Base-by-base conservation (phyloP, 2,329 filamentous ascomycete species). In the Penicillium digitatum region DNA sequence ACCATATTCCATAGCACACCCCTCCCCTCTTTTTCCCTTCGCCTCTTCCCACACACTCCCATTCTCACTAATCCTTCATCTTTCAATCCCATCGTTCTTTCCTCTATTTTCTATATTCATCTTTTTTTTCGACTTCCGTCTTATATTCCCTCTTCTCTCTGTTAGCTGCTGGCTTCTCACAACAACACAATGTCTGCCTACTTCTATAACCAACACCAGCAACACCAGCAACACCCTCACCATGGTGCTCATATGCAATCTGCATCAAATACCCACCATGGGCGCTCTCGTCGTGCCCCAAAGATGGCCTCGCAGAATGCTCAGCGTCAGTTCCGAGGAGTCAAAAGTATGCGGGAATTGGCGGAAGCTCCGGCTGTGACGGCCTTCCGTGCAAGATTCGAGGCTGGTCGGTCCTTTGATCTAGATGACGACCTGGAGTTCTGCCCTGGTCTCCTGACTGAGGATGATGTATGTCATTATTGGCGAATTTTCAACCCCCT, bases 351-450 rank as follows among this genome's bases (percentile, higher is more conserved):
- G 77, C 92, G 95, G 75, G 91, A 96, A 73, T 78, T 90, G 61
- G 86, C 86, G 66, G 91, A 95, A 74, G 82, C 87, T n/a, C 85
- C 85, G 20, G 83, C 86, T 48, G 80, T 95, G 57, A 82, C 83
- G 58, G 85, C 86, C 60, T 96, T 95, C 79, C 88, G 93, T 65
- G 85, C 85, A 64, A 87, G 91, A 70, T 95, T 95, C 66, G 92
- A 97, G 78, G 89, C 90, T 61, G 90, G 89, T 56, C 86, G 91
- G 56, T 96, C 92, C 10, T 97, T 97, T 69, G 93, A 97, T 66
- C 82, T 97, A 59, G 93, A 96, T 69, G 93, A 97, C 72, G 93
- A 97, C 73, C 82, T 96, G 77, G 88, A 96, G 75, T 97, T 97
- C 76, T 96, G 92, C 77, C 93, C 93, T 60, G 86, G 87, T 72